Evolutionary conservation across 768 basidiomycete species (phyloP).

Genomic region (Glaciozyma martinii): DNA sequence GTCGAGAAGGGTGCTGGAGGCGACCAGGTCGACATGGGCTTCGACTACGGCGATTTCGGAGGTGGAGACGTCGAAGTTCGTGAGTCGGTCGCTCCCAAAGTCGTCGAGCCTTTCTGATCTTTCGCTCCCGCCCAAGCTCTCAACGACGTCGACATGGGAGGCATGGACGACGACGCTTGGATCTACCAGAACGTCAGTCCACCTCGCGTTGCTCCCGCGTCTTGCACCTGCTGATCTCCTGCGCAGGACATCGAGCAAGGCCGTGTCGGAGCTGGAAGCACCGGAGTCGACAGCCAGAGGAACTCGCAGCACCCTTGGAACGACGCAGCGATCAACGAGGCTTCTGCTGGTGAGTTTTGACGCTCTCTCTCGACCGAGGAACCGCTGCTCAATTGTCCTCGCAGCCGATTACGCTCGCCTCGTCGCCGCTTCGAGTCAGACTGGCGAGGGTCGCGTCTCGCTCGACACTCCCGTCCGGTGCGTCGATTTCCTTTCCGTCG

Average conservation of each 20-base stretch:
- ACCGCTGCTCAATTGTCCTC: neutral
- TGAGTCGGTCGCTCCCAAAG: neutral
- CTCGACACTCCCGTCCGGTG: constrained; percentile 1
- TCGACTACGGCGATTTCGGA: neutral
- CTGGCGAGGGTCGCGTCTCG: constrained; percentile 5
- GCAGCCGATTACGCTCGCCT: neutral
- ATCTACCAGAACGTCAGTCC: neutral
- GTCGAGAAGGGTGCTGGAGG: neutral
- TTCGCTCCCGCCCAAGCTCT: neutral
- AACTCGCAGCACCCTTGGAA: constrained; percentile 18
- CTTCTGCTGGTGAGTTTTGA: neutral
- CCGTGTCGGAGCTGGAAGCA: neutral
- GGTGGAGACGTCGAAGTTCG: neutral
- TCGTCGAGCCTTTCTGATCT: neutral
- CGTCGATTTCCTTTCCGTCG: neutral
- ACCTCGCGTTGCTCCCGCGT: neutral
- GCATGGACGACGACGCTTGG: neutral
- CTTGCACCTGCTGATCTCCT: neutral
- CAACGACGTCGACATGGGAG: neutral
- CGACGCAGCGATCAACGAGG: neutral
- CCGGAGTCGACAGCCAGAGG: neutral
- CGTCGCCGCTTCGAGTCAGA: neutral
- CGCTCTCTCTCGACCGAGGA: too few relatives aligned
- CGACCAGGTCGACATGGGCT: neutral
- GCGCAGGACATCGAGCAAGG: constrained; percentile 10